Base-by-base conservation (phyloP, 2,329 filamentous ascomycete genomes). In the Arthroderma sp. region DNA sequence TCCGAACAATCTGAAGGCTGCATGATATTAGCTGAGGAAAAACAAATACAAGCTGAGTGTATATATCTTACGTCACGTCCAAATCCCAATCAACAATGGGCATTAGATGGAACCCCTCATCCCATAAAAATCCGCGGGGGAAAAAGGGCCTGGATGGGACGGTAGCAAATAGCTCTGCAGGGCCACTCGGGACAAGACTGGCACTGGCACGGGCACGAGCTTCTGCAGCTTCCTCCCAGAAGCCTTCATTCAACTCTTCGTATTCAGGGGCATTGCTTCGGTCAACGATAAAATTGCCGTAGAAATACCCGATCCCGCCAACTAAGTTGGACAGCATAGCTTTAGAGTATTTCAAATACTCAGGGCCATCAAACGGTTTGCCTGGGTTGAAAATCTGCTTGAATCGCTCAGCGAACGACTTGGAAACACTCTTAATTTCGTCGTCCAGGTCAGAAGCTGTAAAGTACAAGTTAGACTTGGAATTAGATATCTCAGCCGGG, bases 121-220 rank as follows among this genome's bases (percentile, higher is more conserved):
- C 91, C 91, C 91, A 98, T 3, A 96, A 72, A 62, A 98, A 98
- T 1, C 91, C 91, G 49, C 91, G 77, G 1, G 91, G 91, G 66
- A 98, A 98, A 70, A 98, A 98, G 0, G 91, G 85, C 4, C 91
- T 74, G 6, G 89, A 96, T 0, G 91, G 91, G 46, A 96, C 82
- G 55, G 81, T 86, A 5, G 88, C 93, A 61, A 88, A 96, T 2
- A 98, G 75, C 61, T 94, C 86, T 44, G 82, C 85, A 1, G 89
- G 86, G 0, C 86, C 86, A 58, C 93, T 87, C 0, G 82, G 65
- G 48, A 78, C 71, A 51, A 87, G 80, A 51, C 77, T 66, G 45
- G 77, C 80, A 51, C 77, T 66, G 45, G 77, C 80, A 48, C 79
- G 77, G 27, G 70, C 74, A 47, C 86, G 76, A 4, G 88, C 89